Evolutionary conservation across 1,284 basidiomycete genomes (phyloP).

Genomic region (Uromyces viciae-fabae): DNA sequence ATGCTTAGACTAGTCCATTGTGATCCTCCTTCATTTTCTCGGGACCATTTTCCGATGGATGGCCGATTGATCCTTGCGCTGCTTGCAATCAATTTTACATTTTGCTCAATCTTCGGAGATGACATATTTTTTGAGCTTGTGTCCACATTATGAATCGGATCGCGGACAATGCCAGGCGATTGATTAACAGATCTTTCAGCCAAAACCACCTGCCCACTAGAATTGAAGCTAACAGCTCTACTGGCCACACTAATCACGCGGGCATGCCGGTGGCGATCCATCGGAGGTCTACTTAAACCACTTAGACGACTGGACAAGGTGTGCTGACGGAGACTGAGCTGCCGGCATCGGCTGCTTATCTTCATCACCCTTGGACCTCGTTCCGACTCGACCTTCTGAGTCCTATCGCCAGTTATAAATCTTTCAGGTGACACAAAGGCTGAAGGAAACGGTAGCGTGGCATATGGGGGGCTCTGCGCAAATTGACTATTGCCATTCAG

Average conservation of each 20-base stretch:
- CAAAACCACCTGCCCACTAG: constrained; percentile 4
- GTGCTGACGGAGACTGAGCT: background rate
- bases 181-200: constrained; percentile 22
- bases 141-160: too few relatives aligned
- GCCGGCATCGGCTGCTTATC: background rate
- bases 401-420: background rate
- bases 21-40: background rate
- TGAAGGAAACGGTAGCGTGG: constrained; percentile 31
- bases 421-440: constrained; percentile 44
- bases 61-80: background rate
- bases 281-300: too few relatives aligned
- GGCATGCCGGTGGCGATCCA: background rate
- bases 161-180: too few relatives aligned
- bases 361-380: background rate
- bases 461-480: background rate
- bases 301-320: background rate
- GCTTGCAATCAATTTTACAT: too few relatives aligned
- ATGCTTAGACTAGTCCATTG: background rate
- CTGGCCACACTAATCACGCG: constrained; percentile 14
- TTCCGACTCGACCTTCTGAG: constrained; percentile 8
- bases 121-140: too few relatives aligned
- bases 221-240: constrained; percentile 1
- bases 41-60: background rate
- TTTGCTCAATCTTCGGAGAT: too few relatives aligned
- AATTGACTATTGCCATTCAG: background rate